Evolutionary conservation across 148 eudicot species (phyloP).

Genomic region (Rhododendron griersonianum): DNA sequence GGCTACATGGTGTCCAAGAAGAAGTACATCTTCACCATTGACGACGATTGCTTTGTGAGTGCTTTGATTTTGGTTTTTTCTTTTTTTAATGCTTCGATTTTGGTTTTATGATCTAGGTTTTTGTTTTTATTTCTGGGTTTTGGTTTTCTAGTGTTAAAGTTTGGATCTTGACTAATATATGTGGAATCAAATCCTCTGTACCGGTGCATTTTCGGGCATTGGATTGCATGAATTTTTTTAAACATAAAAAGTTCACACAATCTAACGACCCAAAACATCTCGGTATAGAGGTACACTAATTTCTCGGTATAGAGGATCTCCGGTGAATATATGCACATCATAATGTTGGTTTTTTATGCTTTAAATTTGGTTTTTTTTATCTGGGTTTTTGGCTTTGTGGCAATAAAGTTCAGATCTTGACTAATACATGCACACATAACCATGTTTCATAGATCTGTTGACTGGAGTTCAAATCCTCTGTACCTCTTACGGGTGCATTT

Average conservation of each 20-base stretch:
- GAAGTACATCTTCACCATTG: conserved; percentile 66
- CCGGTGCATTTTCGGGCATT: too few species aligned
- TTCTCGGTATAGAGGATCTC: too few species aligned
- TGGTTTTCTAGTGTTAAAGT: background rate
- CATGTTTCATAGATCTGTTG: background rate
- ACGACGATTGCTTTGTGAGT: conserved; percentile 73
- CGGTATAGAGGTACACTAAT: too few species aligned
- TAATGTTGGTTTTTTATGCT: too few species aligned
- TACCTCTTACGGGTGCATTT: too few species aligned
- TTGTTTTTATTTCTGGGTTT: background rate
- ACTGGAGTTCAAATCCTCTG: too few species aligned
- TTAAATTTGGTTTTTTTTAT: background rate
- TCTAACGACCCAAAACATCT: too few species aligned
- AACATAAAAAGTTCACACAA: too few species aligned
- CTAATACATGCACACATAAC: background rate
- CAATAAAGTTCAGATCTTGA: background rate
- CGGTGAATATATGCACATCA: too few species aligned
- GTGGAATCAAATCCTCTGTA: background rate
- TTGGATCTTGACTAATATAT: background rate
- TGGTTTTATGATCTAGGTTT: background rate
- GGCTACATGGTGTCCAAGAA: conserved; percentile 67
- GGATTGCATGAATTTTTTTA: too few species aligned
- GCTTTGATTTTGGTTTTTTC: background rate
- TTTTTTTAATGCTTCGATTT: background rate
- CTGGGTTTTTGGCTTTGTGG: conserved; percentile 1